These are phyloP conservation scores for Penicillium paradoxum DNA, from an alignment of 495 filamentous ascomycete species.

Conservation along the genomic window DNA sequence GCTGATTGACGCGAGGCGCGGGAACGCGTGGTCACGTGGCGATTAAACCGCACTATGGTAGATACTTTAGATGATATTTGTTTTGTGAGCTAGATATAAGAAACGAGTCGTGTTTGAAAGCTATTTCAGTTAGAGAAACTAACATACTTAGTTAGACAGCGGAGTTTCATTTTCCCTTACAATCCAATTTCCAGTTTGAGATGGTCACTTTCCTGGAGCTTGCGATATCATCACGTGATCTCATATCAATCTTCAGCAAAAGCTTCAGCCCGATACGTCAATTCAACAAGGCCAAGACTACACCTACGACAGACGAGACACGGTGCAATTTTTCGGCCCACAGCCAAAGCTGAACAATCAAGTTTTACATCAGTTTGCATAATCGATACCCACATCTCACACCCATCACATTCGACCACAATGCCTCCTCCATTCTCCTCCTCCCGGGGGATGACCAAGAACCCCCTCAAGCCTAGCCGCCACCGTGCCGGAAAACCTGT, in stretches of 20 bases:
- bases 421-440: conserved; percentile 61
- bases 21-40: conserved; percentile 29
- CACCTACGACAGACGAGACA: conserved; percentile 20
- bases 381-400: not conserved
- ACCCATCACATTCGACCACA: conserved; percentile 17
- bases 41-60: not conserved
- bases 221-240: conserved; percentile 12
- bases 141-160: too few species aligned
- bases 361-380: conserved; percentile 24
- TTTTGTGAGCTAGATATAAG: not conserved
- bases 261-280: conserved; percentile 27
- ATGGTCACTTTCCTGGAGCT: not conserved
- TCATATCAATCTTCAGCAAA: conserved; percentile 27
- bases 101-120: not conserved
- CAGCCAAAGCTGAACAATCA: conserved; percentile 8
- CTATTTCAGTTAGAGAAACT: not conserved
- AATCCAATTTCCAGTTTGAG: too few species aligned
- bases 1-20: conserved; percentile 19
- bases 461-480: conserved; percentile 70
- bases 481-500: conserved; percentile 82
- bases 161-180: too few species aligned
- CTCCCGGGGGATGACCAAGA: conserved; percentile 89
- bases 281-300: conserved; percentile 22
- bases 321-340: conserved; percentile 18
- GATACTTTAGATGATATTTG: too few species aligned